phyloP scores from a whole-genome alignment of 768 basidiomycete species.

The Calocybe gangraenosa region DNA sequence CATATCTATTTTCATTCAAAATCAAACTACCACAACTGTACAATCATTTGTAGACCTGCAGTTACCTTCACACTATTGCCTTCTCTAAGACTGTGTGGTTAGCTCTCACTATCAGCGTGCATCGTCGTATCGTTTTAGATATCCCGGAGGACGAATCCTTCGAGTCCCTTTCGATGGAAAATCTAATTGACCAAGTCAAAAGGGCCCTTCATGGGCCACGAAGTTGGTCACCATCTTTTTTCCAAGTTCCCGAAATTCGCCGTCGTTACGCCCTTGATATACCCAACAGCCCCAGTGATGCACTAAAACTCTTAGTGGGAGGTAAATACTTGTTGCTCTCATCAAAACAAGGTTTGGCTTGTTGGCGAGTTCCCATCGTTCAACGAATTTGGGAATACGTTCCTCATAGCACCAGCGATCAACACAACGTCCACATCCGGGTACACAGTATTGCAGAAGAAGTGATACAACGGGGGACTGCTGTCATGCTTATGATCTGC shows the following conservation, averaged over 20 bases:
- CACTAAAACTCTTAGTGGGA: background rate
- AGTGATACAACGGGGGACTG: constrained; percentile 1
- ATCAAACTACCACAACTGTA: background rate
- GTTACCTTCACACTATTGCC: constrained; percentile 1
- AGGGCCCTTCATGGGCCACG: constrained; percentile 5
- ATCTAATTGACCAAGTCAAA: constrained; percentile 3
- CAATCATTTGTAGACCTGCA: constrained; percentile 7
- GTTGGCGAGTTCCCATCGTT: background rate
- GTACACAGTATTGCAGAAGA: constrained; percentile 1
- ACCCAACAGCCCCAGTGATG: background rate
- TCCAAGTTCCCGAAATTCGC: background rate
- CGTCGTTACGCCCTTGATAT: constrained; percentile 1
- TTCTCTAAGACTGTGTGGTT: constrained; percentile 5
- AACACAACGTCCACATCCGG: background rate
- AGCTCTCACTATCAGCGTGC: constrained; percentile 3
- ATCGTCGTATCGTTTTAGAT: constrained; percentile 3
- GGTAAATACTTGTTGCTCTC: background rate
- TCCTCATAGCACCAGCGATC: background rate
- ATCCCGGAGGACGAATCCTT: background rate
- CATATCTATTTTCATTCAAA: background rate
- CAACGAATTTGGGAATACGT: constrained; percentile 1
- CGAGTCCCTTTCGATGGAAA: constrained; percentile 1
- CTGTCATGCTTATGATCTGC: constrained; percentile 2
- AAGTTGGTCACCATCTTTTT: constrained; percentile 1
- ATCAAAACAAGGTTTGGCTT: background rate